Evolutionary conservation across 2,329 filamentous ascomycete genomes (phyloP), one percentile per base, ranked within the genome.

Genomic region (Leptoxyphium fumago): DNA sequence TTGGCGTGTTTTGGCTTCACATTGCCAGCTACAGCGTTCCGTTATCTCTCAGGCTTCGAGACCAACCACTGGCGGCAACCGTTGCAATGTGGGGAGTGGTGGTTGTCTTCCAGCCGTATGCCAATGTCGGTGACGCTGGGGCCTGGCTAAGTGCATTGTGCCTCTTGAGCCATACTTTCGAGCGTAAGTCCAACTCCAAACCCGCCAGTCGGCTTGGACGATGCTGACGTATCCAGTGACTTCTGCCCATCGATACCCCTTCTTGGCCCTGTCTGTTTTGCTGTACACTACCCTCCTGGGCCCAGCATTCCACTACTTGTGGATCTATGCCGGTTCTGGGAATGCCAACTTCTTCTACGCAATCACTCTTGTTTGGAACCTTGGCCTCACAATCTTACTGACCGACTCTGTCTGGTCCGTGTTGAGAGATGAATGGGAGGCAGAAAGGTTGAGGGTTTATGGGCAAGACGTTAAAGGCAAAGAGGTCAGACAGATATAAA

Each of bases 291-390:
- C 81, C 2, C 80, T 94, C 49, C 73, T 98, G 0, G 91, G 91
- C 0, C 91, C 91, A 1, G 87, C 88, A 0, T 98, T 98, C 61
- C 94, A 96, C 61, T 81, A 98, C 60, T 70, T 98, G 5, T 98
- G 91, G 91, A 89, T 98, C 46, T 98, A 96, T 59, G 91, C 91
- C 2, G 91, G 91, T 41, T 94, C 87, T 45, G 91, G 91, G 26
- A 98, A 98, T 57, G 91, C 91, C 46, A 98, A 98, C 62, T 98
- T 98, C 68, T 98, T 98, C 67, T 98, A 98, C 60, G 91, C 91
- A 51, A 96, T 98, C 55, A 98, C 91, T 0, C 68, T 98, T n/a
- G 91, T 98, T 0, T 98, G 91, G 91, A 94, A 86, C 59, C 63
- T 98, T 18, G 91, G 86, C 0, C 73, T 94, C 53, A 88, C 87